Evolutionary conservation across 352 stramenopile species (phyloP).

Genomic region (Pythium biforme): DNA sequence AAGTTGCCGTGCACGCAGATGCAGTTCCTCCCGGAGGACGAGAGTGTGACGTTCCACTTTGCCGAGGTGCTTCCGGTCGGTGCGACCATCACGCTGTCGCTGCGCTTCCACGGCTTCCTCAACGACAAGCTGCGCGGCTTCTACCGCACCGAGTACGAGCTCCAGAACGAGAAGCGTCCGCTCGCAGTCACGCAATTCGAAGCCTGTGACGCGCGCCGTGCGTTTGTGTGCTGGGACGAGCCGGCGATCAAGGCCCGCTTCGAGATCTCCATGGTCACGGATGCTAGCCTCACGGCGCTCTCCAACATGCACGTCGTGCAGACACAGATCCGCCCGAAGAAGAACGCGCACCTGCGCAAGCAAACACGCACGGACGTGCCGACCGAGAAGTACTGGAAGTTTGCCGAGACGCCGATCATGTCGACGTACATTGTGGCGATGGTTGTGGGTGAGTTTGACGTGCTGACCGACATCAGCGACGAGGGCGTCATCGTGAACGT

Average conservation of each 20-base stretch:
- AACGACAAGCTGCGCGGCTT: conserved; percentile 96
- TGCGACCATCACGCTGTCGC: conserved; percentile 35
- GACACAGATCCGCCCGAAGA: conserved; percentile 56
- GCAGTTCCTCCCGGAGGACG: conserved; percentile 46
- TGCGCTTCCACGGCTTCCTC: conserved; percentile 69
- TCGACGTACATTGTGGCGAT: conserved; percentile 97
- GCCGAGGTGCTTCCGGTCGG: conserved; percentile 34
- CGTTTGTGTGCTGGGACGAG: conserved; percentile 98
- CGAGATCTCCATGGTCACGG: conserved; percentile 91
- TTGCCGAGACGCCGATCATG: conserved; percentile 95
- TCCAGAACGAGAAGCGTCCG: conserved; percentile 89
- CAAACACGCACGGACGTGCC: conserved; percentile 39
- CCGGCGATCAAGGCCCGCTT: conserved; percentile 96
- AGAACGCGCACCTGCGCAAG: conserved; percentile 54
- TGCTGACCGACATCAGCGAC: conserved; percentile 85
- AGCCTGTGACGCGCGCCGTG: conserved; percentile 86
- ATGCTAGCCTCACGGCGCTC: conserved; percentile 89
- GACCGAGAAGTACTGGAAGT: conserved; percentile 78
- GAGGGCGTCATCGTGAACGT: conserved; percentile 93
- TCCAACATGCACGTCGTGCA: conserved; percentile 96
- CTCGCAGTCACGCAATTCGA: conserved; percentile 91
- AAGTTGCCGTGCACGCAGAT: conserved; percentile 46
- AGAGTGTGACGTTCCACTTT: conserved; percentile 65
- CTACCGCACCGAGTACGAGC: conserved; percentile 93
- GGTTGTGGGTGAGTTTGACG: conserved; percentile 96